These are phyloP conservation scores for Neurospora sp. DNA, from an alignment of 495 filamentous ascomycete genomes.

Conservation along the genomic window DNA sequence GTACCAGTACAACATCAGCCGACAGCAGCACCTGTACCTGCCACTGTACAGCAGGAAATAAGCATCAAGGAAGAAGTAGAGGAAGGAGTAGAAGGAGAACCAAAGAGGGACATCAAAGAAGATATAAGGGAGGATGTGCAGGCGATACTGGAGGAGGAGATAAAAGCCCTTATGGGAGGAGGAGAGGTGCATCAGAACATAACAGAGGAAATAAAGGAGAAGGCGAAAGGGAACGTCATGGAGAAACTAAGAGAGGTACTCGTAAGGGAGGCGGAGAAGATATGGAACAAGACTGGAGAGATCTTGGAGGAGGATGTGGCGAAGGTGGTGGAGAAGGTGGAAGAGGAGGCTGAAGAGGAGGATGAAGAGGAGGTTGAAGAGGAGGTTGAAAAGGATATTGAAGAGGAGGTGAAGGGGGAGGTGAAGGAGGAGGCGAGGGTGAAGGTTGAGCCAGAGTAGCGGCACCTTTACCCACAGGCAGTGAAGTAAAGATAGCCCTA, in stretches of 20 bases:
- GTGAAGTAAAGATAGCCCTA: background rate
- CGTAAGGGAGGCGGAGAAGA: fast-evolving
- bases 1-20: no score
- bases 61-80: no score
- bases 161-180: background rate
- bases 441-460: background rate
- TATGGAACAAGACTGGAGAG: fast-evolving
- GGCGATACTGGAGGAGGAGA: background rate
- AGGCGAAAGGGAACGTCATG: background rate
- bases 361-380: background rate
- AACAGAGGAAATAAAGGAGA: background rate
- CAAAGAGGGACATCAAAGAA: background rate
- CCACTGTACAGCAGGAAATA: no score
- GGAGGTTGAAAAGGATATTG: background rate
- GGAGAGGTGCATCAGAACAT: fast-evolving
- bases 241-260: fast-evolving
- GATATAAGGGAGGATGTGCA: background rate
- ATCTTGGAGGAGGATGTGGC: background rate
- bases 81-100: no score
- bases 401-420: background rate
- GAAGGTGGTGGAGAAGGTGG: background rate
- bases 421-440: background rate
- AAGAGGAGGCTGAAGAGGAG: background rate
- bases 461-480: background rate
- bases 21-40: no score